Evolutionary conservation across 2,329 filamentous ascomycete genomes (phyloP), one percentile per base, ranked within the genome.

Genomic region (Truncatella angustata): DNA sequence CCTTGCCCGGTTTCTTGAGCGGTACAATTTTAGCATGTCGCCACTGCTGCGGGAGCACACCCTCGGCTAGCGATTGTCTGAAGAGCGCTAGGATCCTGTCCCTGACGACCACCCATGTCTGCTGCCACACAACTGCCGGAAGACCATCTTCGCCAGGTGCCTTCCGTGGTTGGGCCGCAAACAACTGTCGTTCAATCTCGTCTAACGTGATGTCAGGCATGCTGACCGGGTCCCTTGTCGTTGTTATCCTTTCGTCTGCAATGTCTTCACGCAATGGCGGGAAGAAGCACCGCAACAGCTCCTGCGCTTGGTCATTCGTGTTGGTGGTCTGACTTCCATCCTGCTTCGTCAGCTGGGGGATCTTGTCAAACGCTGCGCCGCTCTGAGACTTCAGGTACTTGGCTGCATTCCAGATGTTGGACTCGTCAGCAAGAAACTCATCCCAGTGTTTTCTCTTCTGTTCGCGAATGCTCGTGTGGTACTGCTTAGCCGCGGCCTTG

Each of bases 401-500:
- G 4, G 62, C 61, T 18, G 60, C 62, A 47, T 65, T 55, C 63
- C 56, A 67, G 45, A 66, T 64, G 32, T 66, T 66, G 20, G 55
- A 52, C 37, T 61, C 54, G 46, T 65, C 60, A 0, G 52, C 61
- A 11, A 66, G 57, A 34, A 65, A 65, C 30, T 60, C 59, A 6
- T 65, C 44, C 59, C 56, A 65, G 40, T 65, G 58, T 39, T 36
- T 49, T 46, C 60, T 64, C 56, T 60, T 64, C 52, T 63, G 51
- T 30, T 61, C 30, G 46, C 58, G 54, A 20, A 65, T 64, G 5
- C 55, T 54, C 18, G 63, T 46, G 37, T 66, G 56, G 46, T 64
- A 66, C 20, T 63, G 54, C 39, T 60, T 63, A 14, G 49, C 51
- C 21, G 57, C 59, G 14, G 35, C 53, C 35, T 55, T 61, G 21